These are phyloP conservation scores for Seminavis robusta DNA, from an alignment of 108 stramenopile species.

Conservation along the genomic window DNA sequence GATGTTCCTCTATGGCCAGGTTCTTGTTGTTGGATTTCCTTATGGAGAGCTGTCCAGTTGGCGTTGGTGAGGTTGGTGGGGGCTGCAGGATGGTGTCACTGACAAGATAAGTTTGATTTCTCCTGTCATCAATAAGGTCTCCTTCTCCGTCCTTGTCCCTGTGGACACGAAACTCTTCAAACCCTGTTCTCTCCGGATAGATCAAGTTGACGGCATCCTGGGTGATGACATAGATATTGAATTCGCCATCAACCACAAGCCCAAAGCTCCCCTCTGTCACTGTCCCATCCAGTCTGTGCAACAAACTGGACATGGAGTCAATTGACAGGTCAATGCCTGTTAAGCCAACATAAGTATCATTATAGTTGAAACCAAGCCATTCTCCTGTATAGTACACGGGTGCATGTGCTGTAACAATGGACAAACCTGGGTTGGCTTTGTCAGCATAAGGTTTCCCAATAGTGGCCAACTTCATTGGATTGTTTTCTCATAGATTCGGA, in stretches of 20 bases:
- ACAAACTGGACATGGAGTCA: slow-evolving; percentile 5
- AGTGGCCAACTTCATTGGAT: not conserved
- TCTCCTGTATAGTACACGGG: slow-evolving; percentile 21
- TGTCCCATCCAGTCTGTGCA: slow-evolving; percentile 8
- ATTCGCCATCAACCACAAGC: slow-evolving; percentile 7
- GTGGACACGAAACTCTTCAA: too few species aligned
- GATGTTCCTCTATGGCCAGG: too few species aligned
- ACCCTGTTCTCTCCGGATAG: slow-evolving; percentile 15
- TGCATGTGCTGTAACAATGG: slow-evolving; percentile 18
- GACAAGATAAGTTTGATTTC: too few species aligned
- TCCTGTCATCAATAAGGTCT: too few species aligned
- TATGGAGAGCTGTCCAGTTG: too few species aligned
- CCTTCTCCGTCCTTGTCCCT: too few species aligned
- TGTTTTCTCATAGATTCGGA: slow-evolving; percentile 17
- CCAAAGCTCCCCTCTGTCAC: slow-evolving; percentile 15
- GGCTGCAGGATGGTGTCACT: too few species aligned
- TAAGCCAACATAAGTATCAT: slow-evolving; percentile 21
- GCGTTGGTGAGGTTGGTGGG: too few species aligned
- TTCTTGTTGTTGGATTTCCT: too few species aligned
- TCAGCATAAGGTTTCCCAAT: slow-evolving; percentile 17
- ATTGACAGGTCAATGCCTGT: slow-evolving; percentile 17
- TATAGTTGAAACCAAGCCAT: slow-evolving; percentile 5
- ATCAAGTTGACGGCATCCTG: slow-evolving; percentile 14
- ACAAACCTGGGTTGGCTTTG: slow-evolving; percentile 6
- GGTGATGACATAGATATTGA: slow-evolving; percentile 8